Conservation (phyloP, 352 stramenopile genomes). For the Phytophthora pistaciae region DNA sequence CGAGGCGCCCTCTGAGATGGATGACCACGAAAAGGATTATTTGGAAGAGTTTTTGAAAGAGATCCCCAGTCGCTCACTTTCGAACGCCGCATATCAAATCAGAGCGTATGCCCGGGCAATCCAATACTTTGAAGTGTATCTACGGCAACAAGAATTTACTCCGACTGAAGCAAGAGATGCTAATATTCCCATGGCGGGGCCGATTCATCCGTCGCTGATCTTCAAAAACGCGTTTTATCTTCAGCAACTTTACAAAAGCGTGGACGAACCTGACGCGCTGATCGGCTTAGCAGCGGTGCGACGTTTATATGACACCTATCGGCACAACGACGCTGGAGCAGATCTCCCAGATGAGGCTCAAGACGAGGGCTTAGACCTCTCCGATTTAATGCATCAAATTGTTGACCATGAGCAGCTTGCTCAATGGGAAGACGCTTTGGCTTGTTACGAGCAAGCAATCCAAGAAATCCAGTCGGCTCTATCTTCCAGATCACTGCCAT, state of each 20-base stretch:
- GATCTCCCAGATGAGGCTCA: constrained; percentile 31
- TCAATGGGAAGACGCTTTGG: constrained; percentile 80
- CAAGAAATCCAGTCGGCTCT: constrained; percentile 70
- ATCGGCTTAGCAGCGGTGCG: constrained; percentile 67
- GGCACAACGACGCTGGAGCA: constrained; percentile 36
- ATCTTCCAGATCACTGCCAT: constrained; percentile 38
- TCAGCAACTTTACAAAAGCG: constrained; percentile 80
- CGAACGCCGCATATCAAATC: constrained; percentile 73
- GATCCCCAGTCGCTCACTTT: constrained; percentile 73
- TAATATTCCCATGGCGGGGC: constrained; percentile 30
- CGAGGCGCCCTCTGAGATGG: constrained; percentile 60
- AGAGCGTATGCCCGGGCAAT: constrained; percentile 77
- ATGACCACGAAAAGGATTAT: constrained; percentile 83
- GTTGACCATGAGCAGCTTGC: constrained; percentile 75
- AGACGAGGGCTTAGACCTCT: constrained; percentile 58
- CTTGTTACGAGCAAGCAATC: constrained; percentile 83
- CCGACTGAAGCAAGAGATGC: constrained; percentile 25
- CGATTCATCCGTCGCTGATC: constrained; percentile 58
- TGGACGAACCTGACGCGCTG: constrained; percentile 78
- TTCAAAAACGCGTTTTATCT: constrained; percentile 74
- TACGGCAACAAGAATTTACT: constrained; percentile 62
- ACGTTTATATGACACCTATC: constrained; percentile 56
- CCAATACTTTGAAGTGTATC: constrained; percentile 79
- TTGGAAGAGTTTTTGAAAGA: constrained; percentile 82
- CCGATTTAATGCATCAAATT: constrained; percentile 78